Conservation (phyloP, 1,284 basidiomycete species). For the Macrocystidia cucumis region DNA sequence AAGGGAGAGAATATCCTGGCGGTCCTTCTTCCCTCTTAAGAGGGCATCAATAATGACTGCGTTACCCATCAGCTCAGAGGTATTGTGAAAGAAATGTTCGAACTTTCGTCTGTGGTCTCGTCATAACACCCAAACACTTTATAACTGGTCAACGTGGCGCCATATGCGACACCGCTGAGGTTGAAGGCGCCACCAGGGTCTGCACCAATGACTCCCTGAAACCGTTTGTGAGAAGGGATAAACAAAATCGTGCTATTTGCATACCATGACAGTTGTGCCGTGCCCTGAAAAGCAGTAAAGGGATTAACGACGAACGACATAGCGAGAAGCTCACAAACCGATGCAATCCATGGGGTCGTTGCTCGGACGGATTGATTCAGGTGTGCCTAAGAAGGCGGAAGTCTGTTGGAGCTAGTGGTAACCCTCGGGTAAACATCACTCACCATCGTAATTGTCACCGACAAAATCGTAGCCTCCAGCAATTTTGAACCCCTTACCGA, state of each 20-base stretch:
- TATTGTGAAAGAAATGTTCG: not conserved
- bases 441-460: no score
- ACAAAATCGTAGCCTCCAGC: not conserved
- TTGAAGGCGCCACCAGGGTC: constrained; percentile 6
- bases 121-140: constrained; percentile 14
- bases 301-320: no score
- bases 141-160: constrained; percentile 8
- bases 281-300: no score
- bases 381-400: no score
- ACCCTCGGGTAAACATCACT: no score
- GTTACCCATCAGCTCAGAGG: not conserved
- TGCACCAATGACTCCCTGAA: constrained; percentile 11
- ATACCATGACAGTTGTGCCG: no score
- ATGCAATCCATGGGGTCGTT: no score
- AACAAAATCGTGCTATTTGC: no score
- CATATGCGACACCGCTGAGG: constrained; percentile 9
- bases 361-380: no score
- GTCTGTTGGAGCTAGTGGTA: no score
- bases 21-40: not conserved
- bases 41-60: constrained; percentile 1
- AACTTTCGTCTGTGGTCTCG: constrained; percentile 5
- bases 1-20: not conserved
- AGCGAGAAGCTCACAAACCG: no score
- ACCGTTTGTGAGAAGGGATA: no score
- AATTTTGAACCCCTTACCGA: not conserved